A percentile compares a stretch with the other conserved stretches of the same genome.
phyloP scores from a whole-genome alignment of 2,329 filamentous ascomycete species.

The Pestalotiopsis sp. region DNA sequence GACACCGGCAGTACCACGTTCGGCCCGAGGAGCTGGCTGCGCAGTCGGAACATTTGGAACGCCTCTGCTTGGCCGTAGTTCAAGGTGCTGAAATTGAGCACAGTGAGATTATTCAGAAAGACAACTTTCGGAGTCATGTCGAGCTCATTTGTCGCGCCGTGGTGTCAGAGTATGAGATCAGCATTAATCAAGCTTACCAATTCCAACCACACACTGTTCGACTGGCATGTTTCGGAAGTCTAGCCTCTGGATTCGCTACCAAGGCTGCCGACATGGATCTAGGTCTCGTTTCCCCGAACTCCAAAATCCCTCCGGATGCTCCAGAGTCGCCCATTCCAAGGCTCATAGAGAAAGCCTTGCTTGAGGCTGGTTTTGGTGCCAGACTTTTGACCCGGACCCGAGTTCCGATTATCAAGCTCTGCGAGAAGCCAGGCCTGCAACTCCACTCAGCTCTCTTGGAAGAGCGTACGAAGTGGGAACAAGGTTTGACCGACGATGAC shows the following conservation, averaged over 20 bases:
- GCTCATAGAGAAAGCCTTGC: conserved; percentile 73
- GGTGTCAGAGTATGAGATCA: conserved; percentile 54
- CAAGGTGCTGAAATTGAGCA: conserved; percentile 63
- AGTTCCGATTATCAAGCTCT: conserved; percentile 87
- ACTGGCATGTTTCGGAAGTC: conserved; percentile 79
- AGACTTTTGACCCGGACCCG: conserved; percentile 77
- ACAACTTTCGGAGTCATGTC: conserved; percentile 67
- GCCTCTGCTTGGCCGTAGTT: conserved; percentile 52
- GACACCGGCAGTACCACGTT: conserved; percentile 29
- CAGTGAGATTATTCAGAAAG: conserved; percentile 70
- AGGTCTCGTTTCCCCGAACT: conserved; percentile 69
- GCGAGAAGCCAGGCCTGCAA: conserved; percentile 66
- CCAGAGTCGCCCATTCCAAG: conserved; percentile 68
- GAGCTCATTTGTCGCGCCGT: conserved; percentile 66
- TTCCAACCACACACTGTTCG: conserved; percentile 62
- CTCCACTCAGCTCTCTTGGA: conserved; percentile 64
- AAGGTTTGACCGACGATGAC: conserved; percentile 45
- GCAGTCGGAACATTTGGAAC: conserved; percentile 53
- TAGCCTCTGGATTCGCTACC: conserved; percentile 83
- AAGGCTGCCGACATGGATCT: conserved; percentile 92
- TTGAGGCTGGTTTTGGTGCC: conserved; percentile 74
- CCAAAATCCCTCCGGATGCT: conserved; percentile 54
- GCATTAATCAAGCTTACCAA: conserved; percentile 38
- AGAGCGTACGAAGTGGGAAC: conserved; percentile 74
- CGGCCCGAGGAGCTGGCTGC: conserved; percentile 48